A percentile compares a stretch with the other conserved stretches of the same genome.
Evolutionary conservation across 2,329 filamentous ascomycete genomes (phyloP).

Genomic region (Monosporascus ibericus): DNA sequence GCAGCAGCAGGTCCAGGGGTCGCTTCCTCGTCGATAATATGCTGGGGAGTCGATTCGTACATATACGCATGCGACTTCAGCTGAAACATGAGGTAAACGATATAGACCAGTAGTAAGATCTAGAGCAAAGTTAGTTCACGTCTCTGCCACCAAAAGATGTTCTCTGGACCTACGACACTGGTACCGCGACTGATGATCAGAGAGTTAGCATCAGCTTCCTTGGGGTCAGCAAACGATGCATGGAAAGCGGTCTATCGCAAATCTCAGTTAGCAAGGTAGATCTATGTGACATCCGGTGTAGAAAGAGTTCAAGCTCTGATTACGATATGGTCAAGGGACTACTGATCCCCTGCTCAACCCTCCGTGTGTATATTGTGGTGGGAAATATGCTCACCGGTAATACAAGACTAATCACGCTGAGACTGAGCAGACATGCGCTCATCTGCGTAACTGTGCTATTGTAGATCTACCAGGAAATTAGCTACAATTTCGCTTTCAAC

Average conservation of each 20-base stretch:
- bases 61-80: constrained; percentile 88
- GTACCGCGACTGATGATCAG: constrained; percentile 85
- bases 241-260: constrained; percentile 74
- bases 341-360: too few relatives aligned
- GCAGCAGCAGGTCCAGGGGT: constrained; percentile 78
- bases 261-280: constrained; percentile 33
- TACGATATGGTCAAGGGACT: too few relatives aligned
- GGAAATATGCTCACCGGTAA: constrained; percentile 56
- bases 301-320: too few relatives aligned
- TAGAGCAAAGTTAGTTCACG: constrained; percentile 25
- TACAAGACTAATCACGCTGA: constrained; percentile 84
- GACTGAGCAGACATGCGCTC: constrained; percentile 85
- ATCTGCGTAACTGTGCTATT: constrained; percentile 95
- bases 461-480: constrained; percentile 56
- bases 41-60: constrained; percentile 87
- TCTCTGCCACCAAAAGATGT: neutral
- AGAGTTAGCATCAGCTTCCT: constrained; percentile 61
- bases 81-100: constrained; percentile 81
- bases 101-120: constrained; percentile 75
- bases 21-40: constrained; percentile 86
- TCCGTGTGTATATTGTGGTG: too few relatives aligned
- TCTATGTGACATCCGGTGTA: neutral
- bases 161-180: constrained; percentile 60
- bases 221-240: constrained; percentile 65
- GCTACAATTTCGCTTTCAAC: neutral